phyloP scores from a whole-genome alignment of 2,329 filamentous ascomycete species.

The Trichoderma atrobrunneum region DNA sequence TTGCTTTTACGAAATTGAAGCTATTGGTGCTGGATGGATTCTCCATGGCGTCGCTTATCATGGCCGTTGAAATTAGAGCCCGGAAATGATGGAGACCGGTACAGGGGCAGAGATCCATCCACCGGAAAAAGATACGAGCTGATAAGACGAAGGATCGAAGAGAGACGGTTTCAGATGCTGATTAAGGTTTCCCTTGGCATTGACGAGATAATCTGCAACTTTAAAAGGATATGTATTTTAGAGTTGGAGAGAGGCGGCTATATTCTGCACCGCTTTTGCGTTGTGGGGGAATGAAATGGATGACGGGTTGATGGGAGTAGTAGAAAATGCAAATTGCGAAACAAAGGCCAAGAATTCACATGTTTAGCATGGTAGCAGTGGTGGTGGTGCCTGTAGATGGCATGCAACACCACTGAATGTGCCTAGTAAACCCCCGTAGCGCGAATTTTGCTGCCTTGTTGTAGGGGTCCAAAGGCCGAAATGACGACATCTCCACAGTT shows the following conservation, averaged over 20 bases:
- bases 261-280: background rate
- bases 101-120: background rate
- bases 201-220: slow-evolving; percentile 1
- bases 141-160: background rate
- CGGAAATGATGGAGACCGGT: slow-evolving; percentile 1
- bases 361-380: background rate
- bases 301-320: background rate
- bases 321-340: background rate
- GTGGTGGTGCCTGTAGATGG: background rate
- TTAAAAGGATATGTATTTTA: background rate
- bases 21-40: background rate
- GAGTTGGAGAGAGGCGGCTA: background rate
- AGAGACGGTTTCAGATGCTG: background rate
- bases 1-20: background rate
- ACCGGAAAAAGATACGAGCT: slow-evolving; percentile 4
- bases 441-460: background rate
- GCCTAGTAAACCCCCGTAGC: background rate
- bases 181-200: background rate
- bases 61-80: background rate
- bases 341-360: background rate
- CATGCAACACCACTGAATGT: background rate
- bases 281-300: background rate
- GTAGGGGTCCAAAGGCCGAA: background rate
- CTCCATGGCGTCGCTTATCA: background rate
- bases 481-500: background rate